phyloP scores from a whole-genome alignment of 148 eudicot species.

The Fallopia convolvulus region DNA sequence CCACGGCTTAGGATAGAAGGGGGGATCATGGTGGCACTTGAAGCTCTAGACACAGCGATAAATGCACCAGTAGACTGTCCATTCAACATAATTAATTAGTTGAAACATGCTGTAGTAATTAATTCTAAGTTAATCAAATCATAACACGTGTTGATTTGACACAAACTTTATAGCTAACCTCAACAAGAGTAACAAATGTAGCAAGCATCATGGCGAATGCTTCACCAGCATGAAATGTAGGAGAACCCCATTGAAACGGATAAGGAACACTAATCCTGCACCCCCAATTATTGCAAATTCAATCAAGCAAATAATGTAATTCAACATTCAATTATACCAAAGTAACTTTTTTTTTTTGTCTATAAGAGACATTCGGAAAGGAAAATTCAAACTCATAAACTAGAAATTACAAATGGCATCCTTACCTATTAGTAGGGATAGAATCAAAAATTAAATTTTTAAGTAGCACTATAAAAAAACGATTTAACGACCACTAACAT shows the following conservation, averaged over 20 bases:
- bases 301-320: not conserved
- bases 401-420: no score
- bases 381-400: no score
- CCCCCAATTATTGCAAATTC: no score
- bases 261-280: conserved; percentile 83
- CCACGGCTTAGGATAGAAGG: conserved; percentile 96
- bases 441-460: no score
- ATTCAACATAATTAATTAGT: not conserved
- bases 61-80: conserved; percentile 95
- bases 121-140: not conserved
- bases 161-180: conserved; percentile 36
- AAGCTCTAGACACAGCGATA: conserved; percentile 80
- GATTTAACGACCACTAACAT: no score
- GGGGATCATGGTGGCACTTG: conserved; percentile 92
- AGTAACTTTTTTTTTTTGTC: no score
- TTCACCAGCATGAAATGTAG: conserved; percentile 96
- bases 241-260: conserved; percentile 98
- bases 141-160: not conserved
- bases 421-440: no score
- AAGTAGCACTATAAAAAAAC: no score
- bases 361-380: no score
- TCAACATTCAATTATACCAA: not conserved
- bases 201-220: conserved; percentile 99
- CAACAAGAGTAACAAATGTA: conserved; percentile 92
- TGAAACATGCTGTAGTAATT: no score